Base-by-base conservation (phyloP, 495 filamentous ascomycete species). In the Hyaloscypha finlandica region DNA sequence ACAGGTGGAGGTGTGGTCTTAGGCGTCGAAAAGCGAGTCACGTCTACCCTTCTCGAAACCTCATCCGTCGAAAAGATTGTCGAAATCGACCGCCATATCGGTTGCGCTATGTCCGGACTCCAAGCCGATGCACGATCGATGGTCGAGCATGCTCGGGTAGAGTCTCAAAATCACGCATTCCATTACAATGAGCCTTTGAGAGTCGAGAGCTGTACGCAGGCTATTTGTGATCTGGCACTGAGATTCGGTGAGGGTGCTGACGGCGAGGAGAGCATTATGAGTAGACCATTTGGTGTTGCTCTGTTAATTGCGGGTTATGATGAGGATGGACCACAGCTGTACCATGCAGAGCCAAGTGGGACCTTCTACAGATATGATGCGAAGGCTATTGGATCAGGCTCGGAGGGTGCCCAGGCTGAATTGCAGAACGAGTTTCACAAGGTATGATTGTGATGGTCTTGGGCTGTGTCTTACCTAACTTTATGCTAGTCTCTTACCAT, bases 351-450 rank as follows among this genome's bases (percentile, higher is more conserved):
- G 80, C 95, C 95, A 9, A 96, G 91, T 65, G 95, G 95, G 61
- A 99, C 95, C 31, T 99, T 99, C 77, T 99, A 99, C 80, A 89
- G 96, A 73, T 99, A 98, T 81, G 95, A 99, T 79, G 95, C 95
- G 67, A 99, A 99, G 83, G 95, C 95, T 51, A 99, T 99, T 76
- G 95, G 95, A 16, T 96, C 92, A 45, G 95, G 95, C 71, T 93
- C 90, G 73, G 95, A 99, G 80, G 95, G 95, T 65, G 95, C 95
- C 29, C 95, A 99, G 80, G 95, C 94, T 8, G 95, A 98, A 78
- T 81, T 99, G 79, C 95, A 99, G 80, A 97, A 97, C 70, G 95
- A 97, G 78, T 99, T 96, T 75, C 95, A 99, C 81, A 97, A 94
- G 78, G 86, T 86, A 67, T 45, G 74, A 68, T 22, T 12, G 22